Conservation (phyloP, 805 yeast species). For the Candida argentea region DNA sequence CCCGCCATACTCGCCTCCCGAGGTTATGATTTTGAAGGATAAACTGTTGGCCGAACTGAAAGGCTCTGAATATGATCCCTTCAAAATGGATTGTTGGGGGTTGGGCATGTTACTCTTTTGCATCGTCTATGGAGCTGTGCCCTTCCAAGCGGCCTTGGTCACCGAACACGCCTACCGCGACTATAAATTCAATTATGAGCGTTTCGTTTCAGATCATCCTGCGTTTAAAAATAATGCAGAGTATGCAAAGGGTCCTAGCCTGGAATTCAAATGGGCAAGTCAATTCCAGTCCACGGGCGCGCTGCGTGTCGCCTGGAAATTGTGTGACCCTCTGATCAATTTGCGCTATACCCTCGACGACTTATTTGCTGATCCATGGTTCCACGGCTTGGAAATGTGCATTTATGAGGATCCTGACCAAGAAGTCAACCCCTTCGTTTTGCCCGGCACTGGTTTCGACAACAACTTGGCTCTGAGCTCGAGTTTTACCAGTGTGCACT, state of each 20-base stretch:
- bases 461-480: slow-evolving; percentile 1
- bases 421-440: slow-evolving; percentile 23
- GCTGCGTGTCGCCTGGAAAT: slow-evolving; percentile 64
- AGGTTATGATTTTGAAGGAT: slow-evolving; percentile 46
- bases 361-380: slow-evolving; percentile 57
- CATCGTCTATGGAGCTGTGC: slow-evolving; percentile 46
- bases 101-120: slow-evolving; percentile 61
- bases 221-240: slow-evolving; percentile 37
- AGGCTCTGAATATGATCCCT: slow-evolving; percentile 48
- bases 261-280: slow-evolving; percentile 61
- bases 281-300: slow-evolving; percentile 49
- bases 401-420: slow-evolving; percentile 39
- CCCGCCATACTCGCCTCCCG: slow-evolving; percentile 77
- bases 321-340: slow-evolving; percentile 52
- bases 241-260: slow-evolving; percentile 50
- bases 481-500: slow-evolving; percentile 4
- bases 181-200: slow-evolving; percentile 38
- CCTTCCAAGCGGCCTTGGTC: slow-evolving; percentile 44
- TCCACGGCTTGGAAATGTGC: slow-evolving; percentile 49
- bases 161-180: slow-evolving; percentile 47
- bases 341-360: slow-evolving; percentile 46
- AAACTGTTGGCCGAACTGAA: slow-evolving; percentile 19
- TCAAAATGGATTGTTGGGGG: slow-evolving; percentile 64
- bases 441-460: slow-evolving; percentile 15
- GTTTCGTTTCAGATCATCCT: slow-evolving; percentile 33